phyloP scores from a whole-genome alignment of 208 protist species.

The Kentomonas sorsogonicus region DNA sequence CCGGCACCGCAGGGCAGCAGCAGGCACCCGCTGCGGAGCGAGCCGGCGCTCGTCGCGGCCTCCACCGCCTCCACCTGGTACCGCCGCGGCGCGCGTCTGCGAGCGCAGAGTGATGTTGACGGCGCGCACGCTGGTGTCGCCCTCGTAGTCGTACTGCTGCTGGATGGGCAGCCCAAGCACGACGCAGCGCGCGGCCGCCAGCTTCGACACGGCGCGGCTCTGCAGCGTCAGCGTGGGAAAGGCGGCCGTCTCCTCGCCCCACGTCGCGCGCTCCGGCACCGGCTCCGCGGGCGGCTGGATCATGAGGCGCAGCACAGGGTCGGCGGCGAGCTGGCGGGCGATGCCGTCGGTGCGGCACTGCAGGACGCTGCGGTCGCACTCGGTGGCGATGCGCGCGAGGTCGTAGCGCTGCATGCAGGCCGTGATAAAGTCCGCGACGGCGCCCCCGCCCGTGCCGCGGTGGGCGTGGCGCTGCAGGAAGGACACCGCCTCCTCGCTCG shows the following conservation, averaged over 20 bases:
- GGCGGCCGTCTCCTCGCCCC: slow-evolving; percentile 17
- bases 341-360: slow-evolving; percentile 57
- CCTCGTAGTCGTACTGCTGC: slow-evolving; percentile 84
- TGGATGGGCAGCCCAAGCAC: slow-evolving; percentile 70
- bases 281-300: slow-evolving; percentile 29
- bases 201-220: slow-evolving; percentile 53
- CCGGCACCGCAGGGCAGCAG: slow-evolving; percentile 99
- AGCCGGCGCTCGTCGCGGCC: slow-evolving; percentile 45
- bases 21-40: slow-evolving; percentile 93
- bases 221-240: slow-evolving; percentile 42
- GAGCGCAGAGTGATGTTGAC: slow-evolving; percentile 55
- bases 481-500: slow-evolving; percentile 79
- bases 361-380: slow-evolving; percentile 47
- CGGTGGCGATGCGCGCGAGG: slow-evolving; percentile 67
- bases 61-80: slow-evolving; percentile 85
- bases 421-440: slow-evolving; percentile 53
- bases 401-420: slow-evolving; percentile 77
- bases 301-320: slow-evolving; percentile 48
- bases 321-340: slow-evolving; percentile 39
- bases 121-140: slow-evolving; percentile 49
- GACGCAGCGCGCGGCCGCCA: slow-evolving; percentile 66
- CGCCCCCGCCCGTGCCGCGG: not conserved
- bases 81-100: slow-evolving; percentile 66
- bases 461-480: slow-evolving; percentile 64
- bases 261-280: slow-evolving; percentile 18